Evolutionary conservation across 345 rosid genomes (phyloP), one percentile per base, ranked within the genome.

Genomic region (thale cress (Arabidopsis thaliana)): DNA sequence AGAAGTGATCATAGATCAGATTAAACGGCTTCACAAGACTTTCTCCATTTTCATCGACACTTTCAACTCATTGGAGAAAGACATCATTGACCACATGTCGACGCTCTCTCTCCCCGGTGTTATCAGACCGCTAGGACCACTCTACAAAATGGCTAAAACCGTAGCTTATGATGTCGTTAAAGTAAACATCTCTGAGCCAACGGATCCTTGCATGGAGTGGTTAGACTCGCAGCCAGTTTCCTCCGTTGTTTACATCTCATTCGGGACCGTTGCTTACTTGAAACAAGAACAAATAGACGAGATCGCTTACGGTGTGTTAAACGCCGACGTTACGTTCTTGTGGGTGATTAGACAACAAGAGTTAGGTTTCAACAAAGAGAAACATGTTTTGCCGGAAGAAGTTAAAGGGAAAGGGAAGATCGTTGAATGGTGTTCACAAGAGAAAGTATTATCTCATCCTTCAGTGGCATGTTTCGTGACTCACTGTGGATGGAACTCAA

Each of bases 401-500:
- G 85, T 91, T 56, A 66, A 83, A 12, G 84, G 81, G 74, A 85
- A 82, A n/a, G 93, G 93, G 1, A 83, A 71, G 45, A 74, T 89
- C 1, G 88, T 93, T 51, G 77, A 81, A 40, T 93, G 98, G 97
- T 80, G 94, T 78, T 89, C 96, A 0, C 98, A 93, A 60, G 93
- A 88, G 78, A 78, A 82, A 61, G 97, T 93, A 12, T 56, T 93
- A 34, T 80, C 83, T 61, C 97, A 93, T 75, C 85, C 85, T 6
- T 81, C 95, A 0, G 72, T 88, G n/a, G 86, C 86, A 1, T 87
- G 93, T 78, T 93, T 91, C 53, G 82, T 89, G 16, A 87, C 94
- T 0, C 98, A 93, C 49, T 91, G 98, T 34, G 98, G 98, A 4
- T 93, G 98, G 98, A 91, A 91, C 82, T 93, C 96, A 3, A 78